Conservation (phyloP, 202 grass and related monocot genomes). For the Setaria viridis region DNA sequence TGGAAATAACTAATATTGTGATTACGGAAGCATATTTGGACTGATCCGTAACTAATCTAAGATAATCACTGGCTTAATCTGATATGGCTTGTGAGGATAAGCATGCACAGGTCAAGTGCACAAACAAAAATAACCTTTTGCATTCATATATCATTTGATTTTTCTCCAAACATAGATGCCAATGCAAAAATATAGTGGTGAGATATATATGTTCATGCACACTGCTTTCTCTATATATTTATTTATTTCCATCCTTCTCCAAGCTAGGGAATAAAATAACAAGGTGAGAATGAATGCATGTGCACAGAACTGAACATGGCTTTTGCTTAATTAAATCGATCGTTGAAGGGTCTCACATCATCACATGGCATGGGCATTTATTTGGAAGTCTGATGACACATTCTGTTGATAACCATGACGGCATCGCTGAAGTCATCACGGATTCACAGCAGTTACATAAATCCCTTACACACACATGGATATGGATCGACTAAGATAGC, state of each 20-base stretch:
- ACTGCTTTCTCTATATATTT: background rate
- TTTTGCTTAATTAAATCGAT: background rate
- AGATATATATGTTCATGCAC: background rate
- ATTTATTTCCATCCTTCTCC: background rate
- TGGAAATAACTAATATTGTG: constrained; percentile 5
- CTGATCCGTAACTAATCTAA: constrained; percentile 16
- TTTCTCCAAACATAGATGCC: background rate
- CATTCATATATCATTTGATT: background rate
- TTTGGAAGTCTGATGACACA: constrained; percentile 2
- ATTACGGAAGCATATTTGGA: constrained; percentile 46
- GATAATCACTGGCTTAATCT: constrained; percentile 17
- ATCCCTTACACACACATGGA: background rate
- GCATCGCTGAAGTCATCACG: constrained; percentile 13
- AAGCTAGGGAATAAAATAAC: background rate
- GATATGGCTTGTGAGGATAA: constrained; percentile 21
- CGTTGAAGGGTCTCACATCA: background rate
- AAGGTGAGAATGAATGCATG: constrained; percentile 31
- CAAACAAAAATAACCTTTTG: constrained; percentile 41
- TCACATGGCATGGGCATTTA: background rate
- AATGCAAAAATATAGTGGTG: background rate
- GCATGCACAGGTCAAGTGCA: constrained; percentile 23
- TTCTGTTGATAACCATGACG: constrained; percentile 18
- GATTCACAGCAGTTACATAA: background rate
- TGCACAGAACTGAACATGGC: background rate
- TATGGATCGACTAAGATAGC: background rate